Base-by-base conservation (phyloP, 345 rosid species). In the Eucalyptus camaldulensis region DNA sequence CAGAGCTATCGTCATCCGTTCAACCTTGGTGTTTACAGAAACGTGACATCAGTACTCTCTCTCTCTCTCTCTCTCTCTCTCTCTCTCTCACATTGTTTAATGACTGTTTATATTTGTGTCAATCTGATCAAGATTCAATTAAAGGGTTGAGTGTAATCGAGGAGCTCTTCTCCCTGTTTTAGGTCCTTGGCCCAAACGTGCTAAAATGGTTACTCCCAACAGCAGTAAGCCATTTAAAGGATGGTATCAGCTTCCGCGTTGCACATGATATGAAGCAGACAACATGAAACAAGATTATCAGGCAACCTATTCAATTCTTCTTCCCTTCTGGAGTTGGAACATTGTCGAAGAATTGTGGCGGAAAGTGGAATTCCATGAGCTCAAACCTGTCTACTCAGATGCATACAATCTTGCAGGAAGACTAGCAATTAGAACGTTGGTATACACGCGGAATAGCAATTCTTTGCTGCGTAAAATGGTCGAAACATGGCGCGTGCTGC, bases 201-300 rank as follows among this genome's bases (percentile, higher is more conserved):
- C 92, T 95, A 89, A 95, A 91, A 91, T 97, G 99, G 99, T 90
- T 97, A 37, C 94, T 96, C 86, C 99, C 97, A 31, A 92, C 95
- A 43, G 91, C 95, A 85, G 86, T 91, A 25, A 88, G 93, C 92
- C 96, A 97, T 91, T 93, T 96, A 40, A 94, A 93, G 92, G 98
- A 96, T 47, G 97, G 96, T 89, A 90, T 90, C 67, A 90, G 86
- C 93, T 96, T 94, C 90, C 95, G 93, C 49, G 89, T 95, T 24
- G 88, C 92, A 54, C 94, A 94, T 85, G 93, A 94, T 50, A 90
- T 92, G 89, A 95, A 86, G 51, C 92, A 54, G 88, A 89, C 44
- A 83, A 40, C 47, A 37, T 37, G 47, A 76, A 21, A 76, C 83
- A 37, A 37, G 83, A 37, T 37, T 37, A 76, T 37, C 14, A 12